These are phyloP conservation scores for Scutellaria baicalensis DNA, from an alignment of 257 asterid genomes.

Conservation along the genomic window DNA sequence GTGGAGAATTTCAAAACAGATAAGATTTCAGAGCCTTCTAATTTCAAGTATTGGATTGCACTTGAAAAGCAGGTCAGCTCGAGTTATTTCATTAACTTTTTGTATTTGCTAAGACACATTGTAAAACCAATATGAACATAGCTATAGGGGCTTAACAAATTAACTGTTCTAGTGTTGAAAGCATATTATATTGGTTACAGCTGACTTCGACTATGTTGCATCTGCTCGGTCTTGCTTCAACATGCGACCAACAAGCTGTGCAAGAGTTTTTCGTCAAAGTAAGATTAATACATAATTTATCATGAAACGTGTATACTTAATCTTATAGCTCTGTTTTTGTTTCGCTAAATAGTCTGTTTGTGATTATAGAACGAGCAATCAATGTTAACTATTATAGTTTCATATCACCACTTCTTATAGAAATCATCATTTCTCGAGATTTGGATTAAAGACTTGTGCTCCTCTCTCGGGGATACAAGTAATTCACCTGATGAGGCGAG, in stretches of 20 bases:
- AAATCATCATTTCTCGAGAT: slow-evolving; percentile 71
- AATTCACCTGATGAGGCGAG: slow-evolving; percentile 34
- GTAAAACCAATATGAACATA: not conserved
- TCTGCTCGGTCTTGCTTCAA: slow-evolving; percentile 75
- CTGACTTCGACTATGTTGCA: slow-evolving; percentile 88
- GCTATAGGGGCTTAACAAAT: not conserved
- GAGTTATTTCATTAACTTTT: slow-evolving; percentile 13
- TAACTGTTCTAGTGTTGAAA: not conserved
- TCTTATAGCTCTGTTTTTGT: not conserved
- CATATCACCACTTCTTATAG: slow-evolving; percentile 25
- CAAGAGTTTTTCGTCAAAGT: slow-evolving; percentile 73
- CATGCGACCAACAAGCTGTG: slow-evolving; percentile 37
- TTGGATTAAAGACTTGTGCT: slow-evolving; percentile 66
- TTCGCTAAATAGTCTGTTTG: not conserved
- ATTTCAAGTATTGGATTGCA: slow-evolving; percentile 76
- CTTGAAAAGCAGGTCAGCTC: slow-evolving; percentile 85
- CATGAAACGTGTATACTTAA: not conserved
- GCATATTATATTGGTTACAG: slow-evolving; percentile 35
- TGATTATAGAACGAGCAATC: not conserved
- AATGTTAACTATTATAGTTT: not conserved
- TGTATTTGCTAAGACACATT: not conserved
- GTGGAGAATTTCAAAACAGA: slow-evolving; percentile 73
- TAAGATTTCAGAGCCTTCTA: slow-evolving; percentile 68
- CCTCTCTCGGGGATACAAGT: slow-evolving; percentile 47
- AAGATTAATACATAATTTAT: slow-evolving; percentile 18